phyloP scores from a whole-genome alignment of 208 protist genomes.

The Borovskyia barvae region DNA sequence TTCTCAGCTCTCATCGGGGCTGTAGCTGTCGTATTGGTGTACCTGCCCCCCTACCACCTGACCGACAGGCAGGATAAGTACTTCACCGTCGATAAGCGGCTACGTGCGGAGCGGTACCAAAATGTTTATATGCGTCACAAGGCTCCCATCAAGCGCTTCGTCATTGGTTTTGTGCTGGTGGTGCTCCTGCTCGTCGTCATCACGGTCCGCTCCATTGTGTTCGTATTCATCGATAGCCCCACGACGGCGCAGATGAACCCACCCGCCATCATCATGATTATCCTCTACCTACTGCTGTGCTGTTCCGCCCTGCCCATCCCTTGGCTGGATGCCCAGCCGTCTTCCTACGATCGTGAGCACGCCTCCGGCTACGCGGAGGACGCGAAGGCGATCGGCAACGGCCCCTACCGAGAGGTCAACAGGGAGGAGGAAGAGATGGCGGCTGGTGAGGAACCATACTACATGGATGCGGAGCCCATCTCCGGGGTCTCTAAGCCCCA shows the following conservation, averaged over 20 bases:
- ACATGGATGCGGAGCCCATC: background rate
- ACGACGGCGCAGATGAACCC: slow-evolving; percentile 24
- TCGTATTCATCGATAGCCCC: slow-evolving; percentile 35
- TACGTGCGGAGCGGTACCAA: slow-evolving; percentile 22
- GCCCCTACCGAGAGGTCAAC: background rate
- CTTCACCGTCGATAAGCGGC: slow-evolving; percentile 33
- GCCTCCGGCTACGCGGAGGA: background rate
- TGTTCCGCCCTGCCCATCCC: slow-evolving; percentile 9
- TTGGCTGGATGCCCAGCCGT: slow-evolving; percentile 21
- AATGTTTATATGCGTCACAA: slow-evolving; percentile 32
- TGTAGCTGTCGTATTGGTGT: slow-evolving; percentile 25
- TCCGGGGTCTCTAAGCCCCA: background rate
- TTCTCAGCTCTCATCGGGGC: slow-evolving; percentile 29
- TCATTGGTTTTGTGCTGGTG: slow-evolving; percentile 31
- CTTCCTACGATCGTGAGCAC: slow-evolving; percentile 7
- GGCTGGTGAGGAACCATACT: background rate
- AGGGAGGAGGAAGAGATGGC: background rate
- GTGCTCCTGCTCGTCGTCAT: slow-evolving; percentile 33
- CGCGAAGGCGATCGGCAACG: background rate
- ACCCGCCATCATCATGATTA: slow-evolving; percentile 38
- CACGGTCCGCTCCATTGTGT: slow-evolving; percentile 31
- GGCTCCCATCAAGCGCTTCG: slow-evolving; percentile 33
- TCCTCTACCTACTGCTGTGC: slow-evolving; percentile 33
- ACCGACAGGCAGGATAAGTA: slow-evolving; percentile 29
- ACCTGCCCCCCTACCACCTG: slow-evolving; percentile 47